Percentiles rank a stretch among this genome's conserved stretches.
Evolutionary conservation across 1,139 yeast species (phyloP).

Genomic region (Ogataea hybrid): DNA sequence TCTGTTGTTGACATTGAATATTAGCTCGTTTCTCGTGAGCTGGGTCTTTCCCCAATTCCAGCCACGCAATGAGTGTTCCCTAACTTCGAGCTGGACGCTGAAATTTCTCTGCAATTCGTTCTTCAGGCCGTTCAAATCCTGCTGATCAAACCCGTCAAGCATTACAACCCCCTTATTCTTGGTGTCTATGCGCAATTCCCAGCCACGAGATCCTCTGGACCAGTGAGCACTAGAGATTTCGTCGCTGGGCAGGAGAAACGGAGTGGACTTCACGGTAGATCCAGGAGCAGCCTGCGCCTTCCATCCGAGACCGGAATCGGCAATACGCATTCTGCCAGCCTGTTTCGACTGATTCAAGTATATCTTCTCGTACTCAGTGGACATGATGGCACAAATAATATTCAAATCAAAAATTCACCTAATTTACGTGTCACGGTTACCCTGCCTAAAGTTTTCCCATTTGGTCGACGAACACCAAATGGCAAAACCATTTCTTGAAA

Average conservation of each 20-base stretch:
- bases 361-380: conserved; percentile 73
- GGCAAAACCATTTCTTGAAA: conserved; percentile 1
- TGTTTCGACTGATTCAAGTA: conserved; percentile 82
- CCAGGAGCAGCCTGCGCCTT: conserved; percentile 62
- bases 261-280: conserved; percentile 56
- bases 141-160: conserved; percentile 86
- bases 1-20: conserved; percentile 81
- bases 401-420: conserved; percentile 1
- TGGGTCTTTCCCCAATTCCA: conserved; percentile 99
- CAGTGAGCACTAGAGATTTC: conserved; percentile 80
- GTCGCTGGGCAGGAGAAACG: conserved; percentile 81
- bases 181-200: conserved; percentile 84
- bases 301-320: conserved; percentile 97
- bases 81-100: conserved; percentile 67
- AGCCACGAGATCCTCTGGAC: conserved; percentile 94
- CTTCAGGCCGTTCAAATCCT: conserved; percentile 78
- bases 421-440: conserved; percentile 14
- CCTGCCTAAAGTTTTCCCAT: conserved; percentile 12
- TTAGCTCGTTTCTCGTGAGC: conserved; percentile 86
- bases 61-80: conserved; percentile 92
- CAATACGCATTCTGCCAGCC: conserved; percentile 89
- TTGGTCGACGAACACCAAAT: conserved; percentile 11
- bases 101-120: conserved; percentile 82
- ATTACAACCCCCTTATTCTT: conserved; percentile 83
- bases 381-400: conserved; percentile 22